Evolutionary conservation across 257 asterid genomes (phyloP).

Genomic region (Orobanche coerulescens): DNA sequence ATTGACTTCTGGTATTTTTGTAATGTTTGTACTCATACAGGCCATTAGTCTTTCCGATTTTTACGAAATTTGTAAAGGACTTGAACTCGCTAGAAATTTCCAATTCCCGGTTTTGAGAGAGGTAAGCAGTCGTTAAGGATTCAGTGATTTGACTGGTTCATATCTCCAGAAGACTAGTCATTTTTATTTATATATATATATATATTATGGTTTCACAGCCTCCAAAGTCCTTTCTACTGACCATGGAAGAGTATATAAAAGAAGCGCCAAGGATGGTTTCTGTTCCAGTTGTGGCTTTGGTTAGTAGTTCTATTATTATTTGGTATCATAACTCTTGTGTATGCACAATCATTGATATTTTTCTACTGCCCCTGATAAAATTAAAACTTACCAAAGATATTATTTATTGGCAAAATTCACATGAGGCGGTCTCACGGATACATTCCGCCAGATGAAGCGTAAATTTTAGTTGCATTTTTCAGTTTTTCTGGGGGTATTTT

Average conservation of each 20-base stretch:
- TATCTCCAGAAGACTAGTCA: conserved; percentile 8
- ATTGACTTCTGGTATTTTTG: conserved; percentile 11
- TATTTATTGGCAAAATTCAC: too few species aligned
- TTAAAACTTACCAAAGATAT: background rate
- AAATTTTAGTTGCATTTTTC: too few species aligned
- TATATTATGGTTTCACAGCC: conserved; percentile 37
- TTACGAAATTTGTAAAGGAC: conserved; percentile 89
- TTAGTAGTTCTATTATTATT: conserved; percentile 27
- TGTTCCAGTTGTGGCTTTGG: conserved; percentile 43
- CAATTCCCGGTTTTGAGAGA: conserved; percentile 92
- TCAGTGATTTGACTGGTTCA: conserved; percentile 2
- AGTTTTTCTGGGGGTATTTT: too few species aligned
- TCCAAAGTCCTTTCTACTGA: conserved; percentile 53
- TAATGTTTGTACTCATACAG: conserved; percentile 31
- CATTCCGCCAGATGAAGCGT: too few species aligned
- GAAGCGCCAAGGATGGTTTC: conserved; percentile 66
- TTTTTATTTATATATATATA: background rate
- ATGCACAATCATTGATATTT: background rate
- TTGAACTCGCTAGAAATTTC: conserved; percentile 95
- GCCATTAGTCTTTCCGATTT: conserved; percentile 86
- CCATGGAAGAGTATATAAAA: conserved; percentile 62
- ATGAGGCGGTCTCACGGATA: too few species aligned
- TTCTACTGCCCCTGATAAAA: conserved; percentile 4
- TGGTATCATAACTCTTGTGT: background rate
- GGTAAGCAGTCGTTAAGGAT: conserved; percentile 35